Conservation (phyloP, 148 eudicot species). For the Silene latifolia region DNA sequence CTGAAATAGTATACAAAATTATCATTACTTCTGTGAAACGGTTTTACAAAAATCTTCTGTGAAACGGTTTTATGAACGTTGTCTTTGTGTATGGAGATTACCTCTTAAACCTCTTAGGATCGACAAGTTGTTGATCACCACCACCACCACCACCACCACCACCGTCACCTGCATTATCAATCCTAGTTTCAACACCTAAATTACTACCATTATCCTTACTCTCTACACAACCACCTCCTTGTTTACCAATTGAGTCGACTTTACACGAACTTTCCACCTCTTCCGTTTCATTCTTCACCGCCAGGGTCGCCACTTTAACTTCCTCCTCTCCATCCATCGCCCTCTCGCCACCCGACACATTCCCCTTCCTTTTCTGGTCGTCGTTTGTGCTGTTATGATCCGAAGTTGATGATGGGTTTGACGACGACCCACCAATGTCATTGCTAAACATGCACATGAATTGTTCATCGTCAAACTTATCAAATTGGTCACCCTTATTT, state of each 20-base stretch:
- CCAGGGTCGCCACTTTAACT: not conserved
- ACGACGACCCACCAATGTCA: conserved; percentile 43
- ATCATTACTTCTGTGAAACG: not conserved
- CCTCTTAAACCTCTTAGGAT: conserved; percentile 85
- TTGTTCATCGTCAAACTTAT: conserved; percentile 76
- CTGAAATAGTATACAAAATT: conserved; percentile 23
- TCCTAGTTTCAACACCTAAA: conserved; percentile 1
- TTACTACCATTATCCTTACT: not conserved
- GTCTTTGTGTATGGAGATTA: conserved; percentile 21
- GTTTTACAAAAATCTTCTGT: not conserved
- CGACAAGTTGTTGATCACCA: conserved; percentile 28
- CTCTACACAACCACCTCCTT: not conserved
- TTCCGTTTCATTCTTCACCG: conserved; percentile 17
- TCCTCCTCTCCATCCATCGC: conserved; percentile 23
- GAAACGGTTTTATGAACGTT: not conserved
- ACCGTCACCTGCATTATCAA: not conserved
- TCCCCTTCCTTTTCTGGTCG: conserved; percentile 18
- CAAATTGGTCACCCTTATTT: conserved; percentile 33
- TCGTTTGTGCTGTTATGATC: conserved; percentile 62
- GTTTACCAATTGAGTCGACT: conserved; percentile 7
- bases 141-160: not conserved
- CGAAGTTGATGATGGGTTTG: conserved; percentile 65
- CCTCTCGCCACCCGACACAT: conserved; percentile 7
- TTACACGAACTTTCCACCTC: conserved; percentile 49
- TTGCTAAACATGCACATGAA: conserved; percentile 79